Conservation (phyloP, 2,329 filamentous ascomycete species). For the Coniochaeta sp. region DNA sequence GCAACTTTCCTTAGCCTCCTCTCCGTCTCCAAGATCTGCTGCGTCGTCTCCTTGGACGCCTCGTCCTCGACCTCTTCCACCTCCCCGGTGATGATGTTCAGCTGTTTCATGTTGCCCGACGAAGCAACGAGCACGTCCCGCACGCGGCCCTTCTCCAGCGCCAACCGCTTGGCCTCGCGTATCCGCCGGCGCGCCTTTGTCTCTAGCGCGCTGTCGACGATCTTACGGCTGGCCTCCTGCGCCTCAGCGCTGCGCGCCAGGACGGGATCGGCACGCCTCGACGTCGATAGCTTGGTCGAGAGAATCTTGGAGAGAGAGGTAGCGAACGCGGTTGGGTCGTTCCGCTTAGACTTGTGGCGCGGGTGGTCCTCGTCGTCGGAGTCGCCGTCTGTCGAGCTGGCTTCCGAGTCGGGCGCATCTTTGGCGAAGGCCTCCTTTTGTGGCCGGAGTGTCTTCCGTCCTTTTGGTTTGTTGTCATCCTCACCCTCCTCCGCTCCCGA, state of each 20-base stretch:
- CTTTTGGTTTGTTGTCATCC: constrained; percentile 14
- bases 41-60: constrained; percentile 37
- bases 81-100: constrained; percentile 40
- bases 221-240: constrained; percentile 61
- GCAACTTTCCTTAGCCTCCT: constrained; percentile 77
- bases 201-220: constrained; percentile 72
- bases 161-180: constrained; percentile 70
- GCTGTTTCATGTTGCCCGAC: constrained; percentile 26
- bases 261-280: constrained; percentile 84
- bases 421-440: constrained; percentile 19
- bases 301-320: constrained; percentile 92
- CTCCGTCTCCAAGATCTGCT: constrained; percentile 62
- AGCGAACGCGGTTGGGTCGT: constrained; percentile 86
- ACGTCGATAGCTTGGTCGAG: constrained; percentile 74
- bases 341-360: constrained; percentile 65
- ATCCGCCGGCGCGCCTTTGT: constrained; percentile 72
- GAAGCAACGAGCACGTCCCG: constrained; percentile 69
- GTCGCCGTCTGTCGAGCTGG: constrained; percentile 28
- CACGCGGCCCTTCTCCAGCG: constrained; percentile 79
- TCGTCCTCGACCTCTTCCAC: constrained; percentile 25
- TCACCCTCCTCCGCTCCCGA: constrained; percentile 23
- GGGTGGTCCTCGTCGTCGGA: constrained; percentile 25
- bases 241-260: constrained; percentile 75
- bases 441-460: constrained; percentile 17
- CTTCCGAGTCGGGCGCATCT: constrained; percentile 22